Conservation (phyloP, 345 rosid genomes). For the Populus davidiana region DNA sequence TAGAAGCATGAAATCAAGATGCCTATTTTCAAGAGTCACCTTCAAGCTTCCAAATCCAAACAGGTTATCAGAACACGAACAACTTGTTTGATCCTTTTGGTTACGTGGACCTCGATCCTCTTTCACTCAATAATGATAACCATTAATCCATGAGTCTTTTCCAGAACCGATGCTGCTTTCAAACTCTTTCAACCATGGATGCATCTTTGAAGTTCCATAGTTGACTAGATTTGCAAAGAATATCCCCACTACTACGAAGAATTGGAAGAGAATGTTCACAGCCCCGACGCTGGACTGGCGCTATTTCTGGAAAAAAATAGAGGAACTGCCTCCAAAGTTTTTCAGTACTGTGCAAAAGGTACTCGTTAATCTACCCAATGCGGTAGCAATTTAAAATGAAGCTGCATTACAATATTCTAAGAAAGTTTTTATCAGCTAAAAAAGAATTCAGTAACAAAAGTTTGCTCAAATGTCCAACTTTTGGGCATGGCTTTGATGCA, state of each 20-base stretch:
- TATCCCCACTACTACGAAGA: slow-evolving; percentile 21
- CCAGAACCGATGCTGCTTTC: slow-evolving; percentile 26
- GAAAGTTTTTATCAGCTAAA: not conserved
- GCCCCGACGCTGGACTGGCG: slow-evolving; percentile 15
- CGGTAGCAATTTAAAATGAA: not conserved
- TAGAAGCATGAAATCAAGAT: not conserved
- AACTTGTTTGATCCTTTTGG: not conserved
- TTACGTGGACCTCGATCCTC: not conserved
- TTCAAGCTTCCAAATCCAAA: not conserved
- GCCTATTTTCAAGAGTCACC: not conserved
- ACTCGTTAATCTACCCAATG: not conserved
- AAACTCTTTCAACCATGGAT: slow-evolving; percentile 20
- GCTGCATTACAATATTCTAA: not conserved
- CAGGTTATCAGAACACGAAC: not conserved
- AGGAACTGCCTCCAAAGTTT: slow-evolving; percentile 17
- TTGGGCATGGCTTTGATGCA: slow-evolving; percentile 18
- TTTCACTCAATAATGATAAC: not conserved
- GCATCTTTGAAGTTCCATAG: slow-evolving; percentile 3
- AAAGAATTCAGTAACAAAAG: not conserved
- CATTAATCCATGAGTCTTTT: slow-evolving; percentile 13
- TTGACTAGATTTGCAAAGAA: slow-evolving; percentile 19
- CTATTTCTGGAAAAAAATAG: slow-evolving; percentile 25
- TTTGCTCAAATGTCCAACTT: slow-evolving; percentile 2
- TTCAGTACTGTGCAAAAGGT: not conserved
- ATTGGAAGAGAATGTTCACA: slow-evolving; percentile 23